These are phyloP conservation scores for Sporothrix brunneoviolacea DNA, from an alignment of 2,329 filamentous ascomycete genomes.

Conservation along the genomic window DNA sequence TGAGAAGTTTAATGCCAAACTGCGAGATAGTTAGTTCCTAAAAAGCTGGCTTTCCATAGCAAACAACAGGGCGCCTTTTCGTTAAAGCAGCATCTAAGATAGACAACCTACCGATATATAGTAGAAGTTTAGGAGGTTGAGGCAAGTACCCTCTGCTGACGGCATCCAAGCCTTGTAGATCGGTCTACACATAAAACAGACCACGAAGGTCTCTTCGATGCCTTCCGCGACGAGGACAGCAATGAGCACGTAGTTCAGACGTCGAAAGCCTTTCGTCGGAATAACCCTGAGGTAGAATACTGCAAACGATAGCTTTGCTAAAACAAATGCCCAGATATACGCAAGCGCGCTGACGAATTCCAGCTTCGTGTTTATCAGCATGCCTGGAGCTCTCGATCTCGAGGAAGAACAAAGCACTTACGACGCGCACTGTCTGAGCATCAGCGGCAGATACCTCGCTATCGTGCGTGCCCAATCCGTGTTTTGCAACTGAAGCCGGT, in stretches of 20 bases:
- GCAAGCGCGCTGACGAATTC: constrained; percentile 4
- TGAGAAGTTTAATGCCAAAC: constrained; percentile 11
- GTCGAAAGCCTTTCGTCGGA: not conserved
- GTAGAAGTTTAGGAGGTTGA: constrained; percentile 6
- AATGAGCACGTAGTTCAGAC: constrained; percentile 8
- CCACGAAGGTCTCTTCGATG: constrained; percentile 11
- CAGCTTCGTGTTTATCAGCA: no score
- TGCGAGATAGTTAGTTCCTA: not conserved
- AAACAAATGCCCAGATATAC: constrained; percentile 9
- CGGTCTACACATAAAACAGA: constrained; percentile 8
- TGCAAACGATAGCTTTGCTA: constrained; percentile 10
- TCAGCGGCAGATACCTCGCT: no score
- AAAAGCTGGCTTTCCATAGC: not conserved
- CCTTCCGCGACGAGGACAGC: constrained; percentile 3
- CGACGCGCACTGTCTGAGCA: no score
- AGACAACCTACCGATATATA: constrained; percentile 6
- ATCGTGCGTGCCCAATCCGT: no score
- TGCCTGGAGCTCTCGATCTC: no score
- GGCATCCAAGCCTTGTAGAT: constrained; percentile 10
- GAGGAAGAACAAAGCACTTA: no score
- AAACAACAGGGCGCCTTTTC: not conserved
- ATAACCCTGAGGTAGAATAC: constrained; percentile 10
- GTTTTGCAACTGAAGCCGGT: no score
- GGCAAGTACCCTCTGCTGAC: not conserved
- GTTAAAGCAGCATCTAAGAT: no score